Base-by-base conservation (phyloP, 2,329 filamentous ascomycete genomes). In the Aureobasidium mangrovei region DNA sequence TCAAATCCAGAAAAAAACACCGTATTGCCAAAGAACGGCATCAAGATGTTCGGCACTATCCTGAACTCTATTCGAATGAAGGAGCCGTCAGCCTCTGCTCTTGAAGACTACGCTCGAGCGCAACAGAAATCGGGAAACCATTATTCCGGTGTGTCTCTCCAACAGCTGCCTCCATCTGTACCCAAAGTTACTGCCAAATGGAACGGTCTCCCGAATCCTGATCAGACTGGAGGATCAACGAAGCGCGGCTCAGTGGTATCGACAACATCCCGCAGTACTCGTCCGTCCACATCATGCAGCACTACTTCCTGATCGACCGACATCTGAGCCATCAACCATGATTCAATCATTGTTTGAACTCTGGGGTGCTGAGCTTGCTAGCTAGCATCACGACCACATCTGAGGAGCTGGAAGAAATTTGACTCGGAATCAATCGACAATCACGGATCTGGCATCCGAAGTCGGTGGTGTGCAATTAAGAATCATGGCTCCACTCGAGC, bases 101-200 rank as follows among this genome's bases (percentile, higher is more conserved):
- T 76, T 26, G 70, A 73, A 48, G 70, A 76, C 43, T 75, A 70
- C 53, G 71, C 72, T 8, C 65, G 72, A 28, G 70, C 69, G 58
- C 70, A 72, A 62, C 71, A 66, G 58, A 73, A 69, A 67, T 65
- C 53, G 62, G 62, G 31, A 31, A 63, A 63, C 9, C 66, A 68
- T 35, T 56, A 72, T 47, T 63, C 70, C 1, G 65, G 69, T 40
- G 64, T 74, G 1, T 71, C 73, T 4, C 60, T 67, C 4, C 69
- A 74, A 56, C 77, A 74, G 58, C 67, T 79, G 36, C 76, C 77
- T 4, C 59, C 69, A 3, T 66, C 65, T 53, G 74, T 78, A 1
- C 76, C 76, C 24, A 77, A 73, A 58, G 76, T 78, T 35, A 79
- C 78, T 57, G 73, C 73, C 29, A 78, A 75, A 63, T 79, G 76